phyloP scores from a whole-genome alignment of 768 basidiomycete species.

The Cantharellus anzutake region DNA sequence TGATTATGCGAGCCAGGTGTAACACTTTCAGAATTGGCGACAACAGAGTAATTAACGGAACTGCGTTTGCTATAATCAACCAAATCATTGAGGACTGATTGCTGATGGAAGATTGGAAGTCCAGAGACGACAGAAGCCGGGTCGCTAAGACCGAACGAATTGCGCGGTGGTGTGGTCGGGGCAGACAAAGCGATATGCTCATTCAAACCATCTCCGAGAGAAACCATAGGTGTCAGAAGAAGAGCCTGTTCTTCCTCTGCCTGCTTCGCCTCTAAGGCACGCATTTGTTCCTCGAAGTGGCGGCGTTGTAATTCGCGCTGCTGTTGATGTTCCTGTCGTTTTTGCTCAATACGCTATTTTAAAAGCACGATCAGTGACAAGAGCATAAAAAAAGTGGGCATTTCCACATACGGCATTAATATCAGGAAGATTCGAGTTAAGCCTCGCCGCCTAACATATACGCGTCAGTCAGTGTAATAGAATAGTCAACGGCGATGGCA shows the following conservation, averaged over 20 bases:
- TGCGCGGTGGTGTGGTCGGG: slow-evolving; percentile 71
- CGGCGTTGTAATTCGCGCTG: slow-evolving; percentile 73
- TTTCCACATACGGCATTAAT: slow-evolving; percentile 51
- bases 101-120: neutral
- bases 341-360: slow-evolving; percentile 66
- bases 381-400: neutral
- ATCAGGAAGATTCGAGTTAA: slow-evolving; percentile 75
- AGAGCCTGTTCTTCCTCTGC: slow-evolving; percentile 47
- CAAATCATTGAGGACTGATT: neutral
- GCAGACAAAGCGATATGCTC: slow-evolving; percentile 76
- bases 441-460: slow-evolving; percentile 44
- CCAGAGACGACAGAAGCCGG: slow-evolving; percentile 9
- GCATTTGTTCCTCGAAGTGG: slow-evolving; percentile 95
- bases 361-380: neutral
- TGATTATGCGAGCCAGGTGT: slow-evolving; percentile 11
- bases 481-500: slow-evolving; percentile 17
- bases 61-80: slow-evolving; percentile 46
- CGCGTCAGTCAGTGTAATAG: slow-evolving; percentile 1
- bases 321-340: slow-evolving; percentile 75
- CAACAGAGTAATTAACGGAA: slow-evolving; percentile 69
- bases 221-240: slow-evolving; percentile 45
- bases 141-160: slow-evolving; percentile 43
- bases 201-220: neutral
- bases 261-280: slow-evolving; percentile 78
- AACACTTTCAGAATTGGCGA: slow-evolving; percentile 52